Conservation (phyloP, 768 basidiomycete species). For the Rhizopogon rudus region DNA sequence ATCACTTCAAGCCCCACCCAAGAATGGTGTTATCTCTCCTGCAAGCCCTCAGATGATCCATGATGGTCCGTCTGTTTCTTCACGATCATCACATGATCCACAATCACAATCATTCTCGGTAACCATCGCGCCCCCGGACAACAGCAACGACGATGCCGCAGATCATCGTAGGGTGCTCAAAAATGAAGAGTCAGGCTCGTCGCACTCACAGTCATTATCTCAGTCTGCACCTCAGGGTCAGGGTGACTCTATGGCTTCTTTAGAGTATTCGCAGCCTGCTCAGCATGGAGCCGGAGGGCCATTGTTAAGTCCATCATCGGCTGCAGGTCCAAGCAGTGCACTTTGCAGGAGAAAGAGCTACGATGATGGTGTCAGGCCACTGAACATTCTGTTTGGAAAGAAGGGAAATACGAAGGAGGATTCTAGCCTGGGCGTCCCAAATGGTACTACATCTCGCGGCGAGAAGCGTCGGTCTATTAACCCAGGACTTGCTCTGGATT, state of each 20-base stretch:
- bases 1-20: not conserved
- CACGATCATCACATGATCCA: conserved; percentile 17
- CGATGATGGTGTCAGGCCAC: conserved; percentile 38
- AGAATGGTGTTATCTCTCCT: conserved; percentile 1
- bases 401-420: conserved; percentile 11
- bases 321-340: conserved; percentile 3
- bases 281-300: not conserved
- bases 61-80: conserved; percentile 8
- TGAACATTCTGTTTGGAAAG: conserved; percentile 28
- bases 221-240: conserved; percentile 1
- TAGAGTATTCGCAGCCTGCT: conserved; percentile 7
- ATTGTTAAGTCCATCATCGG: conserved; percentile 20
- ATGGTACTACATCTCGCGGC: conserved; percentile 28
- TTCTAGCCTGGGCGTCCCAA: conserved; percentile 22
- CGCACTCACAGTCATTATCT: not conserved
- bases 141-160: not conserved
- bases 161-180: conserved; percentile 5
- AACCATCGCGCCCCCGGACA: conserved; percentile 38
- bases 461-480: conserved; percentile 54
- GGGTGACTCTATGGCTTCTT: conserved; percentile 1
- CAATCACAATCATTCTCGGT: conserved; percentile 35
- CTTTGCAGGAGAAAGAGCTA: conserved; percentile 36
- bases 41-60: conserved; percentile 12
- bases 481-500: conserved; percentile 38
- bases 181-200: not conserved